A percentile compares a stretch with the other conserved stretches of the same genome.
Conservation (phyloP, 345 rosid species). For the Syzygium aromaticum region DNA sequence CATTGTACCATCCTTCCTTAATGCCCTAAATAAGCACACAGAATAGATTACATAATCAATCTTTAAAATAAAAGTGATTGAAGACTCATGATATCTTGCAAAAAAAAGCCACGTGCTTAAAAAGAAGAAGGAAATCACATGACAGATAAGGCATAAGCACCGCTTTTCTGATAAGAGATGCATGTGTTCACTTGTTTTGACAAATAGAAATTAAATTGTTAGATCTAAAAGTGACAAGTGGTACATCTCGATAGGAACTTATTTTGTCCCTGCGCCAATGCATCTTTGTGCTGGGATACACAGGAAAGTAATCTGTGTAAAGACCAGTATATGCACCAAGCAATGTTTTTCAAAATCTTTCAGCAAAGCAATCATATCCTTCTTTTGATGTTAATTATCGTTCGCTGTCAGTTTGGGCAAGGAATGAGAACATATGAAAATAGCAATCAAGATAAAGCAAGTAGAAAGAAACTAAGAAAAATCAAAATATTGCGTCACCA, state of each 20-base stretch:
- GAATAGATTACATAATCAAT: neutral
- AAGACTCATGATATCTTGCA: neutral
- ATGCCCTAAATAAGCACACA: conserved; percentile 46
- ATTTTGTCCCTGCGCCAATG: neutral
- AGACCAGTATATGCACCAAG: neutral
- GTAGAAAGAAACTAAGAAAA: neutral
- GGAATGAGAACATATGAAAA: neutral
- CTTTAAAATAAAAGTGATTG: neutral
- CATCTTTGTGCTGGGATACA: neutral
- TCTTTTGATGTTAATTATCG: neutral
- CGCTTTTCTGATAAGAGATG: neutral
- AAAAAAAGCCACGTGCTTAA: neutral
- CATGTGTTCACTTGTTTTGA: neutral
- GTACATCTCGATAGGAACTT: neutral
- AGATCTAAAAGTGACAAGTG: neutral
- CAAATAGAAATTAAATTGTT: accelerated
- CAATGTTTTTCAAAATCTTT: neutral
- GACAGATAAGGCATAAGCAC: neutral
- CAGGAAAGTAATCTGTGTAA: neutral
- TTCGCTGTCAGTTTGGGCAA: neutral
- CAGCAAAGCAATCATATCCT: neutral
- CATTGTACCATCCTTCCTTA: conserved; percentile 93
- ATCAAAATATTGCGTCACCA: accelerated
- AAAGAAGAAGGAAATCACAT: neutral
- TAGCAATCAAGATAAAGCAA: neutral